Percentiles rank a stretch among this genome's conserved stretches.
These are phyloP conservation scores for Calocera viscosa DNA, from an alignment of 768 basidiomycete species.

Conservation along the genomic window DNA sequence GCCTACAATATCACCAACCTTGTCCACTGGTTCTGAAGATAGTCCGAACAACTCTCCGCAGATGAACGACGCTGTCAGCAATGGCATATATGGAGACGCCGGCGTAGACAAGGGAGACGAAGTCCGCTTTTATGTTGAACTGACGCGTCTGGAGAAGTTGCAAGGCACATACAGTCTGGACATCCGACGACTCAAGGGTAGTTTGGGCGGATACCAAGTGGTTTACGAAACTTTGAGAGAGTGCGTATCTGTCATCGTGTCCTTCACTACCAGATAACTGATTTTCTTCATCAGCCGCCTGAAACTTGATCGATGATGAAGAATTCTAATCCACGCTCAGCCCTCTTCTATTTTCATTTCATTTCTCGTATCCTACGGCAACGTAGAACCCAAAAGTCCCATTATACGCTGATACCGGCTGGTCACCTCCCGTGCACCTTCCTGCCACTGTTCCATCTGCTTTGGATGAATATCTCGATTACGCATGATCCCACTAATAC, in stretches of 20 bases:
- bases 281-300: not conserved
- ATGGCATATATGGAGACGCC: constrained; percentile 66
- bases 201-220: constrained; percentile 84
- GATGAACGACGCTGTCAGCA: constrained; percentile 26
- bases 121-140: constrained; percentile 89
- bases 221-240: constrained; percentile 77
- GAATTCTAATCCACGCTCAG: not conserved
- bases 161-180: constrained; percentile 87
- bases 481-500: not conserved
- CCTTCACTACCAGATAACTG: not conserved
- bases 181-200: constrained; percentile 83
- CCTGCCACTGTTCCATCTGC: not conserved
- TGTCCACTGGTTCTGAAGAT: constrained; percentile 5
- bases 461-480: constrained; percentile 9
- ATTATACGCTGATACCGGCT: not conserved
- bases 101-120: constrained; percentile 81
- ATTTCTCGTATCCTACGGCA: not conserved
- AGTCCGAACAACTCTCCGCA: constrained; percentile 11
- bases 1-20: not conserved
- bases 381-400: constrained; percentile 7
- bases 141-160: constrained; percentile 79
- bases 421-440: not conserved
- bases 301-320: not conserved
- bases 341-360: not conserved
- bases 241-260: constrained; percentile 36